Percentiles rank a stretch among this genome's conserved stretches.
Evolutionary conservation across 140 eudicot species (phyloP).

Genomic region (Erigeron philadelphicus): DNA sequence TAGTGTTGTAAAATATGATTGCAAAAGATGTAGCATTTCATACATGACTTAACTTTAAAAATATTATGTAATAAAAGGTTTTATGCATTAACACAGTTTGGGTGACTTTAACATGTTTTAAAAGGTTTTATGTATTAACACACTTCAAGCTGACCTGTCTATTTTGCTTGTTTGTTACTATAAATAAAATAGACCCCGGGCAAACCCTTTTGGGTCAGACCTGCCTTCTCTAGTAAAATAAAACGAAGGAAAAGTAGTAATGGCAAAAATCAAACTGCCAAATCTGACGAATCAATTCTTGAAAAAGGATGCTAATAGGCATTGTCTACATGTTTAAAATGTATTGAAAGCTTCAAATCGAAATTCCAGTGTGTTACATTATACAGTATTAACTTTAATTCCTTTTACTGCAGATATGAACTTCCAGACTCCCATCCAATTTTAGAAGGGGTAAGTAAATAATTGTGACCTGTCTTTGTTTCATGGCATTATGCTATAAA

Average conservation of each 20-base stretch:
- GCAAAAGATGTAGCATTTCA: not conserved
- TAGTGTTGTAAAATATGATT: not conserved
- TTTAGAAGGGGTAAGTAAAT: conserved; percentile 62
- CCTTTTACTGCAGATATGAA: conserved; percentile 64
- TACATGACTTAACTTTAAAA: too few species aligned
- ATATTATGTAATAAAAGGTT: too few species aligned
- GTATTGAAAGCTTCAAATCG: not conserved
- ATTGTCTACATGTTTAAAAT: not conserved
- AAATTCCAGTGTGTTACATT: not conserved
- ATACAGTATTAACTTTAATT: conserved; percentile 12
- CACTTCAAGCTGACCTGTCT: too few species aligned
- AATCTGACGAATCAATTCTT: not conserved
- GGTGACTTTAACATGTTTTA: too few species aligned
- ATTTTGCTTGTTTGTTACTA: too few species aligned
- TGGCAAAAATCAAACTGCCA: not conserved
- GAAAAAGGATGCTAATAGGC: not conserved
- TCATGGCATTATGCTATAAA: not conserved
- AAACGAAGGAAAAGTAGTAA: not conserved
- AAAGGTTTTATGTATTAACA: too few species aligned
- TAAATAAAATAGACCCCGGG: too few species aligned
- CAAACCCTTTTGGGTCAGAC: too few species aligned
- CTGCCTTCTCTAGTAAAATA: not conserved
- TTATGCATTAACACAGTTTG: too few species aligned
- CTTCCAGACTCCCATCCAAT: conserved; percentile 87
- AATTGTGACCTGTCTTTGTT: not conserved